Conservation (phyloP, 306 rosid genomes). For the Cyclanthera cordifolia region DNA sequence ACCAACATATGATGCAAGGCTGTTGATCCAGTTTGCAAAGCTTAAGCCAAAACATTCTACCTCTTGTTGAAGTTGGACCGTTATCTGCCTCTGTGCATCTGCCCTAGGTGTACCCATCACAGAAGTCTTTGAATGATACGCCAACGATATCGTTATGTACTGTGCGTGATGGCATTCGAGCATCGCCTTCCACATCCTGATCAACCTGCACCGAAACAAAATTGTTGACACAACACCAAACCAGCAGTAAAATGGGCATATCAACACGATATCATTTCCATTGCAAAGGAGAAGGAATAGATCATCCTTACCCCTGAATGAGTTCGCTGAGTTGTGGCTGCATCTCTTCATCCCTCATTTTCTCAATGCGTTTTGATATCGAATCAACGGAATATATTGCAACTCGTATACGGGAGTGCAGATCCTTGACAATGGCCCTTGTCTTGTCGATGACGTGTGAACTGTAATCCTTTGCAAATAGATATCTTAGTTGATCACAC, state of each 20-base stretch:
- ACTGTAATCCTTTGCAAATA: slow-evolving; percentile 73
- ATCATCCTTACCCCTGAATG: slow-evolving; percentile 52
- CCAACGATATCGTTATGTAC: slow-evolving; percentile 89
- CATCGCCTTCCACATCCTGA: slow-evolving; percentile 96
- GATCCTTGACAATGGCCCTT: slow-evolving; percentile 73
- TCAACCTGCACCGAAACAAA: slow-evolving; percentile 38
- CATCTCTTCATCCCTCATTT: slow-evolving; percentile 90
- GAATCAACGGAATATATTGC: slow-evolving; percentile 79
- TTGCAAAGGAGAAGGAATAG: neutral
- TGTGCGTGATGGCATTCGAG: slow-evolving; percentile 96
- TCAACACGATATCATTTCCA: neutral
- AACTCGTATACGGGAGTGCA: slow-evolving; percentile 74
- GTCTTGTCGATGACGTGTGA: slow-evolving; percentile 81
- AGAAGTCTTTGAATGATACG: slow-evolving; percentile 63
- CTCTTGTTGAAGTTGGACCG: slow-evolving; percentile 53
- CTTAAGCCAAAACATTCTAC: slow-evolving; percentile 78
- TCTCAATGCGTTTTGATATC: slow-evolving; percentile 83
- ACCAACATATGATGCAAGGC: slow-evolving; percentile 73
- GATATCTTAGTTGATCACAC: slow-evolving; percentile 68
- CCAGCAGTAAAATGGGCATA: neutral
- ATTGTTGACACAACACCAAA: neutral
- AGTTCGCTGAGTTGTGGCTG: slow-evolving; percentile 72
- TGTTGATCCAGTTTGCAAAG: slow-evolving; percentile 88
- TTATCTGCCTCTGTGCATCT: slow-evolving; percentile 39
- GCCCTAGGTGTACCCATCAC: slow-evolving; percentile 42